phyloP scores from a whole-genome alignment of 768 basidiomycete species.

The Lyophyllum decastes region DNA sequence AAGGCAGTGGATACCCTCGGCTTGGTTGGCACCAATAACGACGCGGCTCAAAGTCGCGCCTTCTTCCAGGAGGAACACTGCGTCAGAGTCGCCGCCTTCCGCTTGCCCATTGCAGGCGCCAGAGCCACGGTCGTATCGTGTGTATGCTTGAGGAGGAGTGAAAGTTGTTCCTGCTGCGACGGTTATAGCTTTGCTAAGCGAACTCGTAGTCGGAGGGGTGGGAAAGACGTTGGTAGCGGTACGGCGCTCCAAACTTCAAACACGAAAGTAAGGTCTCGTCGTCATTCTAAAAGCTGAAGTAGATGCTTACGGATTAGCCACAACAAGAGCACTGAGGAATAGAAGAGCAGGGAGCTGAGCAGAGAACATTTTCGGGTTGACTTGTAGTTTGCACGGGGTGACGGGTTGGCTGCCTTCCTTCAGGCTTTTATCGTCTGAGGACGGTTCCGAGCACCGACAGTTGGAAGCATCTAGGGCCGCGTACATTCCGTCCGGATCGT shows the following conservation, averaged over 20 bases:
- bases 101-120: slow-evolving; percentile 37
- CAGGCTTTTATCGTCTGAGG: too few species aligned
- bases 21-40: slow-evolving; percentile 40
- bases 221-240: slow-evolving; percentile 37
- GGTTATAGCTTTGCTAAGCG: slow-evolving; percentile 34
- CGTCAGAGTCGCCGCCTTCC: slow-evolving; percentile 40
- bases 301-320: too few species aligned
- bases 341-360: too few species aligned
- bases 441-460: not conserved
- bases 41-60: slow-evolving; percentile 42
- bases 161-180: slow-evolving; percentile 35
- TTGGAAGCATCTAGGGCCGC: not conserved
- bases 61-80: slow-evolving; percentile 40
- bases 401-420: too few species aligned
- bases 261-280: not conserved
- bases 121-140: slow-evolving; percentile 39
- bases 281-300: too few species aligned
- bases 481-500: not conserved
- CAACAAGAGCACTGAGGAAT: too few species aligned
- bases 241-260: slow-evolving; percentile 26
- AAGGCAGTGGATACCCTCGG: slow-evolving; percentile 42
- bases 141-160: slow-evolving; percentile 35
- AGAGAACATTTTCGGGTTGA: too few species aligned
- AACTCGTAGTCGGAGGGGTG: slow-evolving; percentile 33
- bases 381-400: too few species aligned